Percentiles rank a stretch among this genome's conserved stretches.
phyloP scores from a whole-genome alignment of 345 rosid species.

The Corchorus capsularis region DNA sequence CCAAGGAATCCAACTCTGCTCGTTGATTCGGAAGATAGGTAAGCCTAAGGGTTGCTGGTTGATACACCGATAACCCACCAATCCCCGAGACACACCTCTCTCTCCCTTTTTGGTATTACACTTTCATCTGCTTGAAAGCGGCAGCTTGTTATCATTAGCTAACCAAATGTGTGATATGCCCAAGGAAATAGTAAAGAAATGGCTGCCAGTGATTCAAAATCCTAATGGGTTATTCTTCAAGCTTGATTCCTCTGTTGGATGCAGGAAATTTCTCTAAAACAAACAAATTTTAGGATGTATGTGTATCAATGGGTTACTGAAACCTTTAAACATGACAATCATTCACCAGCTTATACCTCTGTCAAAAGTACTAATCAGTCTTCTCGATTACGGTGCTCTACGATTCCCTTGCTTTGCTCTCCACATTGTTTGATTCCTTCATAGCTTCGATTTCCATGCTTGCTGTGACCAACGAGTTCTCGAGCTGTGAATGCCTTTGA shows the following conservation, averaged over 20 bases:
- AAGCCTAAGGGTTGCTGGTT: no score
- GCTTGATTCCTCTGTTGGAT: slow-evolving; percentile 5
- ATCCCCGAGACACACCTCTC: slow-evolving; percentile 16
- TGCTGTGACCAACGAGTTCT: slow-evolving; percentile 22
- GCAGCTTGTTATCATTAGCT: not conserved
- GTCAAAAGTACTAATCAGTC: slow-evolving; percentile 36
- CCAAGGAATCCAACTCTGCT: no score
- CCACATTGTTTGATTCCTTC: slow-evolving; percentile 55
- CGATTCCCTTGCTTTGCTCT: slow-evolving; percentile 37
- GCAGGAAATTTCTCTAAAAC: slow-evolving; percentile 8
- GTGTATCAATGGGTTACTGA: slow-evolving; percentile 20
- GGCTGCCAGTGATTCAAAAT: slow-evolving; percentile 1
- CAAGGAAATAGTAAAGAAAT: not conserved
- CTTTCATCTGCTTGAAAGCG: not conserved
- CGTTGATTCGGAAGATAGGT: no score
- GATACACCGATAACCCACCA: not conserved
- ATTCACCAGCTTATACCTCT: slow-evolving; percentile 19
- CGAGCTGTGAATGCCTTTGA: no score
- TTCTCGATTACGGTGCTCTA: slow-evolving; percentile 37
- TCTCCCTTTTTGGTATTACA: not conserved
- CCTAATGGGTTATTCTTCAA: slow-evolving; percentile 13
- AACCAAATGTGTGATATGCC: not conserved
- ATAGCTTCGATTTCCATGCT: slow-evolving; percentile 76
- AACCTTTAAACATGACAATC: slow-evolving; percentile 18
- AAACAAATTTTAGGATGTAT: slow-evolving; percentile 21